Conservation (phyloP, 2,329 filamentous ascomycete species). For the Alternaria rosae region DNA sequence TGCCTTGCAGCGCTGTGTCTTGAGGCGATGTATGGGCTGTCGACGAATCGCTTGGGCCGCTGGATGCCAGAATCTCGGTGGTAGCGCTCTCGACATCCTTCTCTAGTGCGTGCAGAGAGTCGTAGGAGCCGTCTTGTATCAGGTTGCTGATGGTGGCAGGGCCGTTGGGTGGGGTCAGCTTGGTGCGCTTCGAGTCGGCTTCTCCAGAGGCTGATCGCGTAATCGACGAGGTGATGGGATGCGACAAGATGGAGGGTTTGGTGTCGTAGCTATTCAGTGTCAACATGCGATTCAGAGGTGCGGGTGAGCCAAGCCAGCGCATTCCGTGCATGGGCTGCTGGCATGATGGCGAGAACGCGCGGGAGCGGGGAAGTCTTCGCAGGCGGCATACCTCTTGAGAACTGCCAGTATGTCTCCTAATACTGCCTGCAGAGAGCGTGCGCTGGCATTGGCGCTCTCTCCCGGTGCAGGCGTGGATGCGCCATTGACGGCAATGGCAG, state of each 20-base stretch:
- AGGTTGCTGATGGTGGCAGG: constrained; percentile 49
- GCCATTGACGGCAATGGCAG: constrained; percentile 38
- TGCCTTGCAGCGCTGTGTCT: constrained; percentile 42
- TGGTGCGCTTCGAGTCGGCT: constrained; percentile 56
- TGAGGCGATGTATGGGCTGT: constrained; percentile 43
- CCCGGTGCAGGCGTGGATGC: constrained; percentile 32
- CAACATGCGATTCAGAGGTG: constrained; percentile 14
- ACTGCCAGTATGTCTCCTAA: constrained; percentile 54
- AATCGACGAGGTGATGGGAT: constrained; percentile 41
- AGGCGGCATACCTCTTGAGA: constrained; percentile 48
- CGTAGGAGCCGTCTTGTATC: constrained; percentile 50
- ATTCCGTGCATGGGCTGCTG: not conserved
- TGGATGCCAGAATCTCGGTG: constrained; percentile 48
- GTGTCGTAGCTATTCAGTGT: constrained; percentile 51
- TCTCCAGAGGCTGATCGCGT: constrained; percentile 47
- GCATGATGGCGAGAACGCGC: not conserved
- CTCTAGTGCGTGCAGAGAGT: constrained; percentile 52
- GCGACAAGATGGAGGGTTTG: constrained; percentile 55
- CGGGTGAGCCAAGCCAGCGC: not conserved
- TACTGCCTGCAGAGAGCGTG: constrained; percentile 39
- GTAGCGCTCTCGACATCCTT: constrained; percentile 53
- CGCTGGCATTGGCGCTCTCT: constrained; percentile 21
- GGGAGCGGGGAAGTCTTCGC: not conserved
- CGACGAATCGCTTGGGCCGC: constrained; percentile 33
- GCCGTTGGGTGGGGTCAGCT: constrained; percentile 45